Conservation (phyloP, 2,329 filamentous ascomycete species). For the Chaetomium strumarium region DNA sequence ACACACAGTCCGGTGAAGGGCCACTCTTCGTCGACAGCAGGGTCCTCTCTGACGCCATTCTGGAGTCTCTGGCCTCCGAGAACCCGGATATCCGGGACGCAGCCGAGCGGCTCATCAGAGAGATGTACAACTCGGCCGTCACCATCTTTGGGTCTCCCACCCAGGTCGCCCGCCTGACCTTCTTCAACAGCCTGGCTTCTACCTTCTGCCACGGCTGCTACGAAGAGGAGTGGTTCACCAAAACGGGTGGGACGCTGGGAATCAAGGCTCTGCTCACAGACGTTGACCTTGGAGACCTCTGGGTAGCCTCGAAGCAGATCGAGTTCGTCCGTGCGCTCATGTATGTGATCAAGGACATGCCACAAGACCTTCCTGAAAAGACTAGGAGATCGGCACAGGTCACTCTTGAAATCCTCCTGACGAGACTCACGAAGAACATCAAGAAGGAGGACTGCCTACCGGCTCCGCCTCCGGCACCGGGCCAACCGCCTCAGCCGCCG, state of each 20-base stretch:
- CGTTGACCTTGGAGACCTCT: slow-evolving; percentile 74
- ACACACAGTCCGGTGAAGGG: slow-evolving; percentile 80
- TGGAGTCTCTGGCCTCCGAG: slow-evolving; percentile 86
- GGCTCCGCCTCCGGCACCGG: slow-evolving; percentile 29
- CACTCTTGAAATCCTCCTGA: slow-evolving; percentile 73
- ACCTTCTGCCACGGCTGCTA: slow-evolving; percentile 93
- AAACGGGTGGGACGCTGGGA: slow-evolving; percentile 84
- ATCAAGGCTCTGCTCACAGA: slow-evolving; percentile 84
- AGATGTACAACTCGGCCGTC: slow-evolving; percentile 68
- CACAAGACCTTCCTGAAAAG: slow-evolving; percentile 83
- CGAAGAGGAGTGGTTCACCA: slow-evolving; percentile 98
- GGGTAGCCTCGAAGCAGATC: slow-evolving; percentile 75
- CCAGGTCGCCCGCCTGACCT: slow-evolving; percentile 68
- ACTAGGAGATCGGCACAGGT: slow-evolving; percentile 77
- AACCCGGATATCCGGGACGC: slow-evolving; percentile 72
- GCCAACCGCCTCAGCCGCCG: slow-evolving; percentile 39
- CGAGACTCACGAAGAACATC: slow-evolving; percentile 69
- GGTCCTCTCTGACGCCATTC: slow-evolving; percentile 80
- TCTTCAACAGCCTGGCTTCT: slow-evolving; percentile 77
- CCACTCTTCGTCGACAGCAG: slow-evolving; percentile 81
- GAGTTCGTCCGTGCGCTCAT: slow-evolving; percentile 89
- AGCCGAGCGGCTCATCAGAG: slow-evolving; percentile 70
- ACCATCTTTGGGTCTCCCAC: slow-evolving; percentile 72
- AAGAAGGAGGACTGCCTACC: slow-evolving; percentile 66
- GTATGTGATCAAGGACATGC: slow-evolving; percentile 98